A percentile compares a stretch with the other conserved stretches of the same genome.
Evolutionary conservation across 2,329 filamentous ascomycete species (phyloP).

Genomic region (Acephala macrosclerotiorum): DNA sequence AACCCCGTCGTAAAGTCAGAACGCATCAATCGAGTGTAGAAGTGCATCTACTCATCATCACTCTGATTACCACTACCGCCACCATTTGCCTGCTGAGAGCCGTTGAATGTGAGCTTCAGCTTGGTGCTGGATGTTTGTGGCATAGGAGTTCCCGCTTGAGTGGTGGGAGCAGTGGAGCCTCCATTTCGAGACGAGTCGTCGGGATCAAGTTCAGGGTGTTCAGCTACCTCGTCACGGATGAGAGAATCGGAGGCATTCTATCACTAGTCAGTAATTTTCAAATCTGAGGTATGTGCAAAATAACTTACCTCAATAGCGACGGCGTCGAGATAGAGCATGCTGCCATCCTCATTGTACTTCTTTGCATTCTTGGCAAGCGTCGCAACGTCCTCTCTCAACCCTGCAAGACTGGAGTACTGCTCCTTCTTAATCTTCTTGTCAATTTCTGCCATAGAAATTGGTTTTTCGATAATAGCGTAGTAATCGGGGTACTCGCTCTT

Average conservation of each 20-base stretch:
- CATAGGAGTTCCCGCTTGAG: conserved; percentile 70
- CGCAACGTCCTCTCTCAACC: conserved; percentile 83
- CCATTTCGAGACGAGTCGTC: conserved; percentile 50
- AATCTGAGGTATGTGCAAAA: background rate
- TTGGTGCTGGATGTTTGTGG: conserved; percentile 60
- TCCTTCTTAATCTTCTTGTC: conserved; percentile 95
- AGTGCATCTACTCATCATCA: conserved; percentile 55
- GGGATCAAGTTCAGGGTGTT: conserved; percentile 63
- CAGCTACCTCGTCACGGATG: conserved; percentile 60
- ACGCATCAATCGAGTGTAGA: conserved; percentile 16
- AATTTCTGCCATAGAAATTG: conserved; percentile 97
- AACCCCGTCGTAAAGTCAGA: conserved; percentile 24
- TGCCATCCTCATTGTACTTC: conserved; percentile 96
- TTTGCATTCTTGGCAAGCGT: conserved; percentile 90
- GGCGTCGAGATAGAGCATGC: conserved; percentile 89
- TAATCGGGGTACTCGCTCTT: conserved; percentile 94
- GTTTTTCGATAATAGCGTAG: conserved; percentile 89
- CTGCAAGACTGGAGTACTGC: conserved; percentile 83
- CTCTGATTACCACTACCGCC: conserved; percentile 55
- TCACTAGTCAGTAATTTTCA: conserved; percentile 44
- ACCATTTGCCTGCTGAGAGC: conserved; percentile 45
- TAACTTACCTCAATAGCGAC: conserved; percentile 85
- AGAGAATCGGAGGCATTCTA: conserved; percentile 65
- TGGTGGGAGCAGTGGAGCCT: conserved; percentile 56
- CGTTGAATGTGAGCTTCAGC: conserved; percentile 70